A percentile compares a stretch with the other conserved stretches of the same genome.
These are phyloP conservation scores for Lepidium campestre DNA, from an alignment of 441 rosid species.

Conservation along the genomic window DNA sequence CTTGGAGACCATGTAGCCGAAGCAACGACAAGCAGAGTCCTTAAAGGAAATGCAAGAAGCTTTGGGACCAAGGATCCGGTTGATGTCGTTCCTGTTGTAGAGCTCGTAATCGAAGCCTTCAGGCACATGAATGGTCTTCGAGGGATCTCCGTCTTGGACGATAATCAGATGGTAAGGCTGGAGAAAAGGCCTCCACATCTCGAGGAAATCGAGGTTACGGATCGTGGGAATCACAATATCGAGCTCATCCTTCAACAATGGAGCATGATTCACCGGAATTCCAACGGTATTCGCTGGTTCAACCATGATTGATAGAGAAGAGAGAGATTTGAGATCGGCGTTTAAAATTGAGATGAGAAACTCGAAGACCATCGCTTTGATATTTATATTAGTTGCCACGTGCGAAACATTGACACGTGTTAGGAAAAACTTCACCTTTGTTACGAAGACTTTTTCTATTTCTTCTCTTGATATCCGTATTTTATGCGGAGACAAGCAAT, in stretches of 20 bases:
- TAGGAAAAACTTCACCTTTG: constrained; percentile 2
- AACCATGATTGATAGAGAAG: constrained; percentile 26
- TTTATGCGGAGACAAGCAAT: neutral
- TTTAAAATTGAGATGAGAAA: constrained; percentile 10
- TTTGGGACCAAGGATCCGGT: constrained; percentile 83
- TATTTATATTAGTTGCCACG: constrained; percentile 18
- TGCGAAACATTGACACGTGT: constrained; percentile 1
- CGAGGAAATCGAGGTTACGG: constrained; percentile 89
- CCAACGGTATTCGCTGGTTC: constrained; percentile 31
- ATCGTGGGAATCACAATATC: constrained; percentile 93
- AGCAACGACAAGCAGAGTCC: constrained; percentile 96
- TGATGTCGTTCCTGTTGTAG: constrained; percentile 84
- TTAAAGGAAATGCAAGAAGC: constrained; percentile 97
- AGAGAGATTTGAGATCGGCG: constrained; percentile 14
- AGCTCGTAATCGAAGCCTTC: constrained; percentile 87
- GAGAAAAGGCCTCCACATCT: constrained; percentile 93
- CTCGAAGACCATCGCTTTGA: neutral
- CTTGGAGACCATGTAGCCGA: constrained; percentile 95
- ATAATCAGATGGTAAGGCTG: constrained; percentile 87
- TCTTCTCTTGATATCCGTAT: constrained; percentile 21
- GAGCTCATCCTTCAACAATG: constrained; percentile 72
- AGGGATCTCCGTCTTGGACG: constrained; percentile 92
- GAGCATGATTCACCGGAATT: constrained; percentile 28
- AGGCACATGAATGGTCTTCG: constrained; percentile 74
- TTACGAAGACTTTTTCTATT: constrained; percentile 29